Base-by-base conservation (phyloP, 1,284 basidiomycete genomes). In the Ganoderma boninense region DNA sequence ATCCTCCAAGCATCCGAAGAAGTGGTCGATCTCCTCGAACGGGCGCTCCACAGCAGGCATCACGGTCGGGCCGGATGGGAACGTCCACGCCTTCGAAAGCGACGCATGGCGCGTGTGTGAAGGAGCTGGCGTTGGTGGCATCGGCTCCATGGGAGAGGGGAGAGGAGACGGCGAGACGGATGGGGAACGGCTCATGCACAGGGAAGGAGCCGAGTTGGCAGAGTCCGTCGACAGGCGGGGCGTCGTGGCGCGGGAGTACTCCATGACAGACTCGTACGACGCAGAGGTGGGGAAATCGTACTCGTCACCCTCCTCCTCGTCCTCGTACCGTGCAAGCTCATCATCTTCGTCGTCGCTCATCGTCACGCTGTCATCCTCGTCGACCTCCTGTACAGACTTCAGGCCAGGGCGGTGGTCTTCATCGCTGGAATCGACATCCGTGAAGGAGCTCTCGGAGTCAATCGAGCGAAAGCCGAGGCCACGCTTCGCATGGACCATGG, bases 1-100 rank as follows among this genome's bases (percentile, higher is more conserved):
- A 67, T 92, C 91, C 65, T 90, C 89, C 73, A 94, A 79, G 75
- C 92, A 94, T 52, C 87, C 89, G 75, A 94, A 94, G 85, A 94
- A 94, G 43, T 83, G 86, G 76, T 94, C 92, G 38, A 89, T 83
- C 62, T 87, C 85, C 43, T 83, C 83, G 11, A 84, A 79, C 1
- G 78, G 71, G 23, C 78, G 78, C 1, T 75, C 76, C 26, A 62
- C 75, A 11, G 74, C 69, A 16, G 74, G 68, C 29, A 77, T 65
- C 23, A 75, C 64, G 44, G 79, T 80, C 23, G 77, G 72, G 54
- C 80, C 84, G 44, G 79, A 82, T 0, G 92, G 91, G 81, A 94
- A 94, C 0, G 90, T 90, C 93, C 93, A 94, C 0, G 84, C 84
- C 80, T 87, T 90, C 32, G 87, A 87, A 32, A 93, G 82, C 0